Evolutionary conservation across 2,329 filamentous ascomycete species (phyloP).

Genomic region (Claviceps pusilla): DNA sequence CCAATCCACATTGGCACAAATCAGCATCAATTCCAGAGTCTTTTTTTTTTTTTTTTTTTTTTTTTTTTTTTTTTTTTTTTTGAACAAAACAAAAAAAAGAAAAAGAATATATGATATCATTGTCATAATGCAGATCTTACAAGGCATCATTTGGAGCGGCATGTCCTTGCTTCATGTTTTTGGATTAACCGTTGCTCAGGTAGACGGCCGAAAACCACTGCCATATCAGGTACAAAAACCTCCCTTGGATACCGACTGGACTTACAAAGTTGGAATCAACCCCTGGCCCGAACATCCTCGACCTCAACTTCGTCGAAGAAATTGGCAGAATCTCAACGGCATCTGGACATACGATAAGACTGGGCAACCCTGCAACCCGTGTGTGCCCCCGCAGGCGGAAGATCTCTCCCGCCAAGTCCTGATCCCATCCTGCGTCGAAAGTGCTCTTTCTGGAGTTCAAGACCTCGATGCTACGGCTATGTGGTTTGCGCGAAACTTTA

Average conservation of each 20-base stretch:
- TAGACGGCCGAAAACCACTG: constrained; percentile 1
- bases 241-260: constrained; percentile 37
- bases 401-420: constrained; percentile 24
- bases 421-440: constrained; percentile 29
- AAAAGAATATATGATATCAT: neutral
- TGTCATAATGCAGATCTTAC: constrained; percentile 2
- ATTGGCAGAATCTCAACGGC: constrained; percentile 43
- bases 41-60: neutral
- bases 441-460: constrained; percentile 34
- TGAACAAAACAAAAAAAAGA: too few species aligned
- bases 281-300: constrained; percentile 45
- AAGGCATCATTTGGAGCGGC: neutral
- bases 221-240: constrained; percentile 24
- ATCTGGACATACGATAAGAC: constrained; percentile 38
- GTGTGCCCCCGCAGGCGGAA: constrained; percentile 9
- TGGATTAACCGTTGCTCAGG: neutral
- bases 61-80: neutral
- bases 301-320: constrained; percentile 36
- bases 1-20: neutral
- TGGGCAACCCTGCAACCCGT: constrained; percentile 6
- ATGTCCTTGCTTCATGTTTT: neutral
- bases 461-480: constrained; percentile 25
- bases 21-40: neutral
- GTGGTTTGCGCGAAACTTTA: constrained; percentile 37
- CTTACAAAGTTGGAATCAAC: constrained; percentile 32